Base-by-base conservation (phyloP, 768 basidiomycete genomes). In the Suillus discolor region DNA sequence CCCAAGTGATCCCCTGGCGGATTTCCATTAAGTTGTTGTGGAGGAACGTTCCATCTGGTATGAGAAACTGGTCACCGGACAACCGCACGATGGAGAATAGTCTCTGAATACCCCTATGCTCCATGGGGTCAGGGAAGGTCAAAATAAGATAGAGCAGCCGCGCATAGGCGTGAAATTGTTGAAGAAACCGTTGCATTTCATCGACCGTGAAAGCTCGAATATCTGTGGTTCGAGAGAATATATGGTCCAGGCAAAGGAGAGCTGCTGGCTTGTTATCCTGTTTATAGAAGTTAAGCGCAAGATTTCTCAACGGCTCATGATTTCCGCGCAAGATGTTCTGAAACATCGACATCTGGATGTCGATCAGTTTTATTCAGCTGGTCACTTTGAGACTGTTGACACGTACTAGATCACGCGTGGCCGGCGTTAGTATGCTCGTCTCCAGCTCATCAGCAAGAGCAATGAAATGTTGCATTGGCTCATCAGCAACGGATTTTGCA, bases 161-260 rank as follows among this genome's bases (percentile, higher is more conserved):
- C 23, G 72, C 72, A 67, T 84, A 85, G 2, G 59, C 25, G 7
- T 71, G 66, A 66, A 84, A 85, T 6, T 70, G 63, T 7, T 68
- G 45, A 3, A 86, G 72, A 20, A 72, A 70, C 1, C 65, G 34
- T 11, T 74, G 69, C 6, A 83, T 67, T n/a, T 74, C 73, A 15
- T 64, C 44, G 3, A 76, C 71, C 0, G 65, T 69, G 28, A 73
- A 65, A 6, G 71, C 68, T 12, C 69, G 66, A 20, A 81, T 70
- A 4, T 59, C 61, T 8, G 77, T 75, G 6, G 74, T 68, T 11
- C 64, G 62, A 12, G 67, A 62, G 67, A 83, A 85, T 51, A 74
- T 70, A 63, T 81, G 79, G 66, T 85, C 81, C 13, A 85, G 69
- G 60, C 82, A 83, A 6, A 85, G 73, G 0, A 84, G 67, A 12